Conservation (phyloP, 2,329 filamentous ascomycete genomes). For the Trichoderma atroviride region DNA sequence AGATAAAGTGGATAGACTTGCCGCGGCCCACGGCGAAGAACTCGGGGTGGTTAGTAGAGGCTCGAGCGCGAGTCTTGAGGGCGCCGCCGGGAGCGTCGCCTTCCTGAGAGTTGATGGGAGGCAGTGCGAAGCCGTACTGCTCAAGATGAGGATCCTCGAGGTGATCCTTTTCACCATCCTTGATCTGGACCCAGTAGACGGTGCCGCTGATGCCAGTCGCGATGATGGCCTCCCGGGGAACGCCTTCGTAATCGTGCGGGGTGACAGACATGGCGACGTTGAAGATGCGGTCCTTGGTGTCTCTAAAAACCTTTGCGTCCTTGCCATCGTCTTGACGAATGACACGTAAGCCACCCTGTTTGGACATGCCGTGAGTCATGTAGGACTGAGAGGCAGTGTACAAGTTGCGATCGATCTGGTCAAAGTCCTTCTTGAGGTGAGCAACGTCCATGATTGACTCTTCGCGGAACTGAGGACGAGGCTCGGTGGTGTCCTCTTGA, state of each 20-base stretch:
- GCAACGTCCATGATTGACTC: constrained; percentile 90
- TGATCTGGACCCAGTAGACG: constrained; percentile 92
- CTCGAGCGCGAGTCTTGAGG: constrained; percentile 91
- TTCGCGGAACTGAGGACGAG: constrained; percentile 68
- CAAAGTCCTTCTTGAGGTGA: constrained; percentile 94
- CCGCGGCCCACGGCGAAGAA: constrained; percentile 95
- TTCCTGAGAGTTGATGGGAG: constrained; percentile 81
- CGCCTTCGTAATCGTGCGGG: constrained; percentile 55
- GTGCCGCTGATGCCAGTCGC: constrained; percentile 93
- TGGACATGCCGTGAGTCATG: constrained; percentile 92
- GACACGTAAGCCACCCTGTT: constrained; percentile 87
- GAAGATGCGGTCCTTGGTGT: constrained; percentile 91
- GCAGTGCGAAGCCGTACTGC: constrained; percentile 84
- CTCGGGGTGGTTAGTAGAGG: constrained; percentile 84
- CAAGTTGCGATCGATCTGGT: constrained; percentile 92
- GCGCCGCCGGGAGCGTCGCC: constrained; percentile 90
- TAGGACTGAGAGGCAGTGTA: constrained; percentile 87
- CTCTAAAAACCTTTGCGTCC: constrained; percentile 88
- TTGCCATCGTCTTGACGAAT: constrained; percentile 93
- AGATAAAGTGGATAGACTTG: constrained; percentile 92
- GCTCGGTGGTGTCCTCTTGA: constrained; percentile 57
- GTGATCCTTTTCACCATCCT: constrained; percentile 74
- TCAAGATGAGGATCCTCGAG: constrained; percentile 79
- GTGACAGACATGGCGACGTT: constrained; percentile 83
- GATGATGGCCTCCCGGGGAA: constrained; percentile 78